Evolutionary conservation across 257 asterid genomes (phyloP), one percentile per base, ranked within the genome.

Genomic region (Plantago ovata): DNA sequence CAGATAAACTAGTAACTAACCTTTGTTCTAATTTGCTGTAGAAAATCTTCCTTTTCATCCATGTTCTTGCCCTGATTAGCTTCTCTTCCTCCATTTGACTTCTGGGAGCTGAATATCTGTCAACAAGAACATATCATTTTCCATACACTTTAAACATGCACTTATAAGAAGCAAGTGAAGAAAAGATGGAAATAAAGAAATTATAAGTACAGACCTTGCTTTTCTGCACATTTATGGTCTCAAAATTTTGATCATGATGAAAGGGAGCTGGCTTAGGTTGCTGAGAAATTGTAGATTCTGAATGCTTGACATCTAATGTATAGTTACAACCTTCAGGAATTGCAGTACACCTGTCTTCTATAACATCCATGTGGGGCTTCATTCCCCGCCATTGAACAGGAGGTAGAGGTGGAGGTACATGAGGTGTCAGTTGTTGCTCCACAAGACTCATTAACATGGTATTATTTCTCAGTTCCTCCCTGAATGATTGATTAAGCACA

Each of bases 1-100:
- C 16, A 65, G 56, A 64, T 46, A 43, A 54, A 71, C 39, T 9
- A 64, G 62, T 42, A 62, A 69, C 91, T 86, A 61, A 93, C 99
- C 75, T 84, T 93, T 54, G 84, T 66, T 80, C 97, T 81, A 67
- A 93, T 93, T 82, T 93, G 99, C 59, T 84, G 94, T 69, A 93
- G 84, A 61, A 93, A 93, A 69, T 89, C 97, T 16, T 76, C 84
- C 67, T 82, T 85, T 70, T 76, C 91, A 54, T 82, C 86, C 24
- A 59, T 33, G 63, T 65, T 77, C 77, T 76, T 75, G 56, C 61
- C 72, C 69, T 20, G 80, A 65, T 60, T 53, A 41, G 68, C 76
- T 44, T 68, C 76, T 56, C 64, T 71, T 38, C 53, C 77, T 70
- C 61, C 68, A 63, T 60, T 75, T 62, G 67, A 58, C 75, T 72